Base-by-base conservation (phyloP, 2,329 filamentous ascomycete species). In the Hypoxylon sp. region DNA sequence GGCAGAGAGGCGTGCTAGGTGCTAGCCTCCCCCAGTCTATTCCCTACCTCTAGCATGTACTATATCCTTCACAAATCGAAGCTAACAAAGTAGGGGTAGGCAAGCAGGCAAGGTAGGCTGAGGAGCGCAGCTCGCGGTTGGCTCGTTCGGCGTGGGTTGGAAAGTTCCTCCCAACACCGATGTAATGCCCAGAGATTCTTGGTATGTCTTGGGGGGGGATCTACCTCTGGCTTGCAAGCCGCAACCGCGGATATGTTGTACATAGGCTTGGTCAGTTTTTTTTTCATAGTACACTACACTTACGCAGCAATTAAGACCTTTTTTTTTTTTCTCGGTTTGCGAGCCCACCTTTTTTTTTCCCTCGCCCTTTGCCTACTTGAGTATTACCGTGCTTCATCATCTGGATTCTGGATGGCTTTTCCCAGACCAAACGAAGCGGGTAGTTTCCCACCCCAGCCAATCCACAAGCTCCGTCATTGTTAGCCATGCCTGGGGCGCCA, bases 311-410 rank as follows among this genome's bases (percentile, higher is more conserved):
- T 57, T 50, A 57, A 54, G 50, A 48, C 35, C 34, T 46, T 50
- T 40, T n/a, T n/a, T n/a, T n/a, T n/a, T n/a, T n/a, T n/a, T n/a
- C n/a, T n/a, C n/a, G n/a, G 49, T 57, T 53, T 53, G 44, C 45
- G 36, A 51, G 47, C 59, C 57, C 59, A 62, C 59, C 57, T 49
- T 52, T 56, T 55, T 48, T 41, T 37, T 43, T 51, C 48, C 27
- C 21, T 44, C 31, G 56, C 42, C 44, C 55, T 59, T 60, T 62
- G 25, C 59, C 59, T 56, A 56, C 44, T 61, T 59, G 58, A 61
- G 58, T 59, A 59, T 57, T 51, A 49, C 52, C 52, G 48, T 51
- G 48, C 55, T 61, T 57, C 52, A 56, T 51, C 55, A 56, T 55
- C 52, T 61, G 52, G 47, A 49, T 58, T 58, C 43, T 40, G 42